phyloP scores from a whole-genome alignment of 2,329 filamentous ascomycete genomes.

The Penicillium palitans region DNA sequence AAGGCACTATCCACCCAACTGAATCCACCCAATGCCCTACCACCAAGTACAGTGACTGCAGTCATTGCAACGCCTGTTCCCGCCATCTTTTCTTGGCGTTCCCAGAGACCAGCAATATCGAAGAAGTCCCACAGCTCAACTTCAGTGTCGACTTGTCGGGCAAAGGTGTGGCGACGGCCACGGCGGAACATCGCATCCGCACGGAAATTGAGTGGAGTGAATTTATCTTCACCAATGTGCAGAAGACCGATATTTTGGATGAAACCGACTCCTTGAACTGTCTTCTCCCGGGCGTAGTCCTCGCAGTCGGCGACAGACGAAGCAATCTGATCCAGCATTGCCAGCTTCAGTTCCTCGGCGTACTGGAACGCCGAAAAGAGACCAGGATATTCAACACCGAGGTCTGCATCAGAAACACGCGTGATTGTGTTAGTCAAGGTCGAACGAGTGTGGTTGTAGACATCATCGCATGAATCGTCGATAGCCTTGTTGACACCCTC shows the following conservation, averaged over 20 bases:
- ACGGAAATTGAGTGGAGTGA: conserved; percentile 81
- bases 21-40: conserved; percentile 76
- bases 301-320: conserved; percentile 77
- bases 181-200: conserved; percentile 93
- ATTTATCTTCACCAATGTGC: conserved; percentile 80
- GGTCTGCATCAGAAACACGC: conserved; percentile 71
- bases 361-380: conserved; percentile 84
- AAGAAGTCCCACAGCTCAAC: conserved; percentile 93
- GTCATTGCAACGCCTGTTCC: conserved; percentile 95
- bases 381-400: conserved; percentile 84
- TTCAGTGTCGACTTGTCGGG: conserved; percentile 80
- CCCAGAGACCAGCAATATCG: conserved; percentile 77
- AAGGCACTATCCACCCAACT: conserved; percentile 88
- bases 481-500: conserved; percentile 80
- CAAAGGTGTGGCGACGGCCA: conserved; percentile 71
- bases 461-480: conserved; percentile 78
- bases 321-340: conserved; percentile 86
- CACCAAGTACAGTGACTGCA: conserved; percentile 79
- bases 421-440: conserved; percentile 74
- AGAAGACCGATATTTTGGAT: conserved; percentile 87
- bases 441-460: conserved; percentile 79
- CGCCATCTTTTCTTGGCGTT: conserved; percentile 90
- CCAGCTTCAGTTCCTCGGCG: conserved; percentile 86
- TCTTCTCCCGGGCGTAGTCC: conserved; percentile 76
- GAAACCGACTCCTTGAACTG: conserved; percentile 75